Conservation (phyloP, 2,329 filamentous ascomycete species). For the Phialophora chinensis region DNA sequence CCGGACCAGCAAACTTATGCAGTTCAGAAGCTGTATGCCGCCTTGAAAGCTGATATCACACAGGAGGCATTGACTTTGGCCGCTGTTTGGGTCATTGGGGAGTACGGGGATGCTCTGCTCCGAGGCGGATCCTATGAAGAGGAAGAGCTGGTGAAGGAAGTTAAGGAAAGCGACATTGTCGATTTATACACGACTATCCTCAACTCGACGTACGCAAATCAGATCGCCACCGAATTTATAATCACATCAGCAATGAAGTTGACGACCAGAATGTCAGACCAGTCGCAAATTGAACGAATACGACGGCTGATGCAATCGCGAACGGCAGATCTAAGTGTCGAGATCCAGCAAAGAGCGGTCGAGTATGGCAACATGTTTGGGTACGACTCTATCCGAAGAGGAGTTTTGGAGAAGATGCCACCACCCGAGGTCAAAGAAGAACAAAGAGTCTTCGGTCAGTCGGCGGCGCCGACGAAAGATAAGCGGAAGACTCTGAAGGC, state of each 20-base stretch:
- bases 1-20: conserved; percentile 95
- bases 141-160: conserved; percentile 80
- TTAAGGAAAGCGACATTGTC: conserved; percentile 87
- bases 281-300: conserved; percentile 84
- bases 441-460: conserved; percentile 85
- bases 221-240: conserved; percentile 93
- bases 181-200: conserved; percentile 92
- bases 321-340: conserved; percentile 87
- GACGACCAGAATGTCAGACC: conserved; percentile 82
- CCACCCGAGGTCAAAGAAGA: conserved; percentile 96
- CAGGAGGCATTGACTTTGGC: conserved; percentile 94
- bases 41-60: conserved; percentile 93
- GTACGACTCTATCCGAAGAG: conserved; percentile 82
- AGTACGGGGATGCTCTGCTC: conserved; percentile 91
- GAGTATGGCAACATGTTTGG: conserved; percentile 96
- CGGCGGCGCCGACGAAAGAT: conserved; percentile 62
- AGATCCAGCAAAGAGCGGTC: conserved; percentile 93
- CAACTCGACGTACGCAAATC: conserved; percentile 91
- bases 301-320: conserved; percentile 77
- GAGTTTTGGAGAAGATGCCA: conserved; percentile 97
- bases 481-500: conserved; percentile 71
- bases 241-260: conserved; percentile 94
- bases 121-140: conserved; percentile 91
- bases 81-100: conserved; percentile 96
- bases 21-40: conserved; percentile 90